A percentile compares a stretch with the other conserved stretches of the same genome.
Evolutionary conservation across 805 yeast species (phyloP).

Genomic region (Saturnispora hagleri): DNA sequence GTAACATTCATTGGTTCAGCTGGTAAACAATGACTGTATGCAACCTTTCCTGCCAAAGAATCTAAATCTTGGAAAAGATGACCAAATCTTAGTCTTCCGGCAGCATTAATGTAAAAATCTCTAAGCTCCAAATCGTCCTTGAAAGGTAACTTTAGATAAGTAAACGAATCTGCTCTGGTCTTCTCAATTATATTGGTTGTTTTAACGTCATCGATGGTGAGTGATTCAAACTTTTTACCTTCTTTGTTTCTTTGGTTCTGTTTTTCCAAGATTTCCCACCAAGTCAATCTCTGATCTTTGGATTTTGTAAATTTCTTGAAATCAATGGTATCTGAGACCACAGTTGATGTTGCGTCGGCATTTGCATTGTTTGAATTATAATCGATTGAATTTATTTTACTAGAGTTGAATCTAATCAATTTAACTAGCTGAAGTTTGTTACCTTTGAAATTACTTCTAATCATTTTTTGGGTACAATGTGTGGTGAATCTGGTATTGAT

Average conservation of each 20-base stretch:
- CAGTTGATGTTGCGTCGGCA: conserved; percentile 70
- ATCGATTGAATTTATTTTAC: not conserved
- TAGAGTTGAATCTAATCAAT: not conserved
- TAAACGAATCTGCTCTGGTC: conserved; percentile 70
- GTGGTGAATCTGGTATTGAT: too few relatives aligned
- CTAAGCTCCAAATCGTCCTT: conserved; percentile 74
- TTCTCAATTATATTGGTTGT: conserved; percentile 63
- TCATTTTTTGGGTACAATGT: not conserved
- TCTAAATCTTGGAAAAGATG: conserved; percentile 92
- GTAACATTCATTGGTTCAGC: conserved; percentile 94
- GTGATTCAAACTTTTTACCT: conserved; percentile 65
- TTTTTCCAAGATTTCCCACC: conserved; percentile 79
- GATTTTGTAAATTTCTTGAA: conserved; percentile 32
- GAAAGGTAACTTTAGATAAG: conserved; percentile 66
- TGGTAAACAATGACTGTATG: conserved; percentile 88
- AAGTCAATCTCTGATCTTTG: conserved; percentile 47
- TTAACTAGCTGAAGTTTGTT: not conserved
- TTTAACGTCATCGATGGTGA: conserved; percentile 62
- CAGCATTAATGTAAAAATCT: conserved; percentile 82
- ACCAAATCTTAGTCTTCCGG: conserved; percentile 87
- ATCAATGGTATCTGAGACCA: conserved; percentile 51
- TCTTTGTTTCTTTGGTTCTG: conserved; percentile 59
- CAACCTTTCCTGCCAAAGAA: conserved; percentile 89
- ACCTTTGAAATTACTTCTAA: not conserved
- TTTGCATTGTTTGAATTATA: conserved; percentile 15